phyloP scores from a whole-genome alignment of 306 rosid species.

The Fragaria vesca region DNA sequence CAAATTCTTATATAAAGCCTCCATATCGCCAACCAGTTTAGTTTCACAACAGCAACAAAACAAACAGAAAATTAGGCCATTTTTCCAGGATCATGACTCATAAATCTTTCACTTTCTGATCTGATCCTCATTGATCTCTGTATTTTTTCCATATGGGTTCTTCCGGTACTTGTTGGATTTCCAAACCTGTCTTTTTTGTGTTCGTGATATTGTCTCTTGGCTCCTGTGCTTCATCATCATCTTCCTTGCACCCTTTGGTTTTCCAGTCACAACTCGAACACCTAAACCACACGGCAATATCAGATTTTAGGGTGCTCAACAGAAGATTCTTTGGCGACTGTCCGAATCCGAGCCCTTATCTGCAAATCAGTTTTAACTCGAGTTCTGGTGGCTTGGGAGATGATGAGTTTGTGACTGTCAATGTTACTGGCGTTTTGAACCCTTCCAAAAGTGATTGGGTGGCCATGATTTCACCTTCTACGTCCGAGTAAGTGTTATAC shows the following conservation, averaged over 20 bases:
- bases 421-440: conserved; percentile 45
- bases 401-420: conserved; percentile 54
- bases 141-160: not conserved
- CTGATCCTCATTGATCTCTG: not conserved
- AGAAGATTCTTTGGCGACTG: conserved; percentile 48
- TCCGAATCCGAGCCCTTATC: conserved; percentile 25
- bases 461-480: conserved; percentile 83
- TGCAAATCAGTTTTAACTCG: conserved; percentile 33
- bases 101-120: not conserved
- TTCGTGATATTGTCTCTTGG: not conserved
- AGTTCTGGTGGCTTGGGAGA: conserved; percentile 37
- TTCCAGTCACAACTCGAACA: conserved; percentile 38
- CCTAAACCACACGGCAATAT: conserved; percentile 58
- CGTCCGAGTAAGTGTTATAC: conserved; percentile 47
- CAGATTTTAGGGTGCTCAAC: conserved; percentile 61
- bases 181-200: not conserved
- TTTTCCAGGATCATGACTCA: not conserved
- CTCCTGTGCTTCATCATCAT: conserved; percentile 10
- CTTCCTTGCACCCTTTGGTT: conserved; percentile 29
- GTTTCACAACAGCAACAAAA: not conserved
- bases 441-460: conserved; percentile 63
- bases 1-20: not conserved
- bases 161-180: not conserved
- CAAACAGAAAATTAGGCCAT: not conserved
- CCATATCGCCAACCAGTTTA: not conserved